Evolutionary conservation across 1,284 basidiomycete species (phyloP), one percentile per base, ranked within the genome.

Genomic region (Trametes versicolor): DNA sequence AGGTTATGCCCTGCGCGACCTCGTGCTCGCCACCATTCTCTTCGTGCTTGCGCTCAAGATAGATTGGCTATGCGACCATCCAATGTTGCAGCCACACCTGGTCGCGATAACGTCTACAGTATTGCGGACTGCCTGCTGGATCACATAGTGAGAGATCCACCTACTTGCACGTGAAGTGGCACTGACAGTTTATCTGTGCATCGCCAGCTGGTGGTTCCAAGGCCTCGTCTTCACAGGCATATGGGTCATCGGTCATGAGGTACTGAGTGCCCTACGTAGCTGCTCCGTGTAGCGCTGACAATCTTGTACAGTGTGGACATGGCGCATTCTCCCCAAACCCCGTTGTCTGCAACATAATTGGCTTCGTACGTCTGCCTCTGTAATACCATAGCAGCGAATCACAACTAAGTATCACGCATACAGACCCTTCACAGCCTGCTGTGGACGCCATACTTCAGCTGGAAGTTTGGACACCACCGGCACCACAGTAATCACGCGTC

Each of bases 131-230:
- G 53, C 70, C 19, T 73, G 74, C 6, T 84, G 82, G 82, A 62
- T 71, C 49, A 68, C 77, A 34, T 93, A 92, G 82, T 83, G 69
- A 69, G 79, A 19, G 9, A 9, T 21, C n/a, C n/a, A 19, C 1
- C 2, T 15, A 27, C 23, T 5, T 4, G 8, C 25, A 25, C 12
- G 27, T 34, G 3, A 2, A 7, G 2, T 34, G 23, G 21, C 13
- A 29, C 29, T 56, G 25, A 56, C 39, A 45, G 1, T 45, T n/a
- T n/a, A n/a, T n/a, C n/a, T n/a, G n/a, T n/a, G n/a, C n/a, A n/a
- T n/a, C n/a, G n/a, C n/a, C n/a, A 80, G 82, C 68, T 85, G 84
- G 83, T 85, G 83, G 84, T 83, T 85, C 70, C 83, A 53, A 84
- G 72, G 83, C 15, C 77, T 85, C 9, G 78, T 82, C 27, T 82